phyloP scores from a whole-genome alignment of 345 rosid species.

The Populus ilicifolia region DNA sequence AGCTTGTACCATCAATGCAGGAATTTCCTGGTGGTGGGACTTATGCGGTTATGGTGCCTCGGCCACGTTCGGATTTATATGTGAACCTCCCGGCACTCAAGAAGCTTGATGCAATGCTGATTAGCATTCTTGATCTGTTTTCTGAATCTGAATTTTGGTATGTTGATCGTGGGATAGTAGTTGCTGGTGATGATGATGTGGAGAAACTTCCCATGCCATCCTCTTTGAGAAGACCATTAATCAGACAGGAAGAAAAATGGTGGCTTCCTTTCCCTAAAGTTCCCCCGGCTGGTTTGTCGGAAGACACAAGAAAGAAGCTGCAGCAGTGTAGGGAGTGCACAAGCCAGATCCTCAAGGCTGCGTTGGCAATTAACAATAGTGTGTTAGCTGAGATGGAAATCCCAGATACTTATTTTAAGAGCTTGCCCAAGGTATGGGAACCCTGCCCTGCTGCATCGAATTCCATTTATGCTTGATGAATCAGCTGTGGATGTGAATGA shows the following conservation, averaged over 20 bases:
- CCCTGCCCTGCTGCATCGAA: neutral
- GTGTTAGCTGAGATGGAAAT: constrained; percentile 26
- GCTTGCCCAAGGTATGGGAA: constrained; percentile 25
- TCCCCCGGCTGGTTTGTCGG: constrained; percentile 20
- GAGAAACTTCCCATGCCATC: neutral
- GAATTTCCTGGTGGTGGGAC: constrained; percentile 23
- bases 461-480: neutral
- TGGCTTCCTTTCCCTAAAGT: constrained; percentile 32
- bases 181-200: constrained; percentile 7
- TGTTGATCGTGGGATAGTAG: constrained; percentile 19
- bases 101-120: constrained; percentile 27
- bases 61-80: constrained; percentile 23
- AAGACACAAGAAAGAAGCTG: constrained; percentile 18
- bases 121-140: constrained; percentile 25
- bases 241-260: constrained; percentile 25
- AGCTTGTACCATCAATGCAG: constrained; percentile 29
- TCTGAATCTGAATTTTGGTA: constrained; percentile 21
- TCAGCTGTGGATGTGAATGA: neutral
- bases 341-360: constrained; percentile 30
- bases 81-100: constrained; percentile 32
- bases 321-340: constrained; percentile 26
- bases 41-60: constrained; percentile 28
- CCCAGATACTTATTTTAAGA: constrained; percentile 20
- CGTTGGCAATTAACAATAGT: constrained; percentile 24
- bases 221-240: constrained; percentile 9